Evolutionary conservation across 306 rosid species (phyloP).

Genomic region (Psophocarpus tetragonolobus): DNA sequence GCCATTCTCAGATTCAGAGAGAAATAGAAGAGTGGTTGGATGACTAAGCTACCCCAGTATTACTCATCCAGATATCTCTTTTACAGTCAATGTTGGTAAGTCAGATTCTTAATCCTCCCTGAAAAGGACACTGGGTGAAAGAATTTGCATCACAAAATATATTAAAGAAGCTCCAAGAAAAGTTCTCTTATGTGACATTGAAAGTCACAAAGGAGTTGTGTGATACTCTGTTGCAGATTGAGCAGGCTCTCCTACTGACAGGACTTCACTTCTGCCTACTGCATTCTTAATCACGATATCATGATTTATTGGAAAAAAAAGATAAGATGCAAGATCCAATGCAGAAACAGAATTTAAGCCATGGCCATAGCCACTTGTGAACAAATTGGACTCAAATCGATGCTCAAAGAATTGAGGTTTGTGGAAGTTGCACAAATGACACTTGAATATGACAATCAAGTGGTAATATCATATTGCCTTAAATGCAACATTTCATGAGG

Average conservation of each 20-base stretch:
- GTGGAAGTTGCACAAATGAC: not conserved
- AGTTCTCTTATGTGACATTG: not conserved
- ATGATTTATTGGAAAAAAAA: not conserved
- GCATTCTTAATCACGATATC: not conserved
- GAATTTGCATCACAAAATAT: not conserved
- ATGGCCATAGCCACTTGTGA: not conserved
- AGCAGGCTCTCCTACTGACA: not conserved
- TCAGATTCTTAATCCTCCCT: not conserved
- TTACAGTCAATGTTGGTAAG: not conserved
- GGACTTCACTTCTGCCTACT: not conserved
- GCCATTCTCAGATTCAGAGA: too few species aligned
- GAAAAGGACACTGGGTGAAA: not conserved
- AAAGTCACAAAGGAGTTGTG: not conserved
- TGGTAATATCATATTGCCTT: not conserved
- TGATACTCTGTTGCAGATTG: not conserved
- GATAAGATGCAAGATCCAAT: not conserved
- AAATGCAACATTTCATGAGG: not conserved
- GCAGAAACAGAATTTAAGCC: not conserved
- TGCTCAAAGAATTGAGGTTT: not conserved
- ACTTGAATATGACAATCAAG: not conserved
- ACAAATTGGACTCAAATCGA: not conserved
- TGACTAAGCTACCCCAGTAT: not conserved
- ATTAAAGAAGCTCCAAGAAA: not conserved
- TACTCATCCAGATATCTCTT: not conserved
- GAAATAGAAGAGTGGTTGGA: too few species aligned